phyloP scores from a whole-genome alignment of 306 rosid species.

The Castanopsis chinensis region DNA sequence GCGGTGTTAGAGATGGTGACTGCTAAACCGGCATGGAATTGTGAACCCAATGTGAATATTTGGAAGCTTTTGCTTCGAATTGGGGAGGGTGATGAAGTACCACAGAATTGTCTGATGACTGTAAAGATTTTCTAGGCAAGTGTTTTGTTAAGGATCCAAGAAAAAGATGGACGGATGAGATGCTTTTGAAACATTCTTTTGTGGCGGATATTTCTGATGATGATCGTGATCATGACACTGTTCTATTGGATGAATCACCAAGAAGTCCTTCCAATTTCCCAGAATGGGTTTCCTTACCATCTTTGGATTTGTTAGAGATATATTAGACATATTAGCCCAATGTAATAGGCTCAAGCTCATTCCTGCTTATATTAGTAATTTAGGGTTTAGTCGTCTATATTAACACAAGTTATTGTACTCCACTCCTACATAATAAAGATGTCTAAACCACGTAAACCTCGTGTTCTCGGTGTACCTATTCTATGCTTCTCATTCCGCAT shows the following conservation, averaged over 20 bases:
- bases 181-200: constrained; percentile 68
- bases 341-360: too few relatives aligned
- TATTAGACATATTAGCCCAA: too few relatives aligned
- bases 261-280: constrained; percentile 61
- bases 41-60: constrained; percentile 27
- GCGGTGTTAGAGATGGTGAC: constrained; percentile 68
- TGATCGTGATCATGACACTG: not conserved
- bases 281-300: constrained; percentile 49
- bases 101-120: constrained; percentile 55
- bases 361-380: too few relatives aligned
- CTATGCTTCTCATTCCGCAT: too few relatives aligned
- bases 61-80: constrained; percentile 53
- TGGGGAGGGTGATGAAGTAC: constrained; percentile 63
- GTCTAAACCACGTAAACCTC: too few relatives aligned
- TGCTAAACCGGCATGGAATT: constrained; percentile 66
- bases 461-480: too few relatives aligned
- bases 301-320: too few relatives aligned
- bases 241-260: constrained; percentile 37
- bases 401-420: too few relatives aligned
- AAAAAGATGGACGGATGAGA: constrained; percentile 77
- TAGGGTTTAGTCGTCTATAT: too few relatives aligned
- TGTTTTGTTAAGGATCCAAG: constrained; percentile 65
- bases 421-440: too few relatives aligned
- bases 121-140: constrained; percentile 56
- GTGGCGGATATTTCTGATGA: not conserved